Percentiles rank a stretch among this genome's conserved stretches.
Conservation (phyloP, 2,329 filamentous ascomycete genomes). For the Cytospora piceae region DNA sequence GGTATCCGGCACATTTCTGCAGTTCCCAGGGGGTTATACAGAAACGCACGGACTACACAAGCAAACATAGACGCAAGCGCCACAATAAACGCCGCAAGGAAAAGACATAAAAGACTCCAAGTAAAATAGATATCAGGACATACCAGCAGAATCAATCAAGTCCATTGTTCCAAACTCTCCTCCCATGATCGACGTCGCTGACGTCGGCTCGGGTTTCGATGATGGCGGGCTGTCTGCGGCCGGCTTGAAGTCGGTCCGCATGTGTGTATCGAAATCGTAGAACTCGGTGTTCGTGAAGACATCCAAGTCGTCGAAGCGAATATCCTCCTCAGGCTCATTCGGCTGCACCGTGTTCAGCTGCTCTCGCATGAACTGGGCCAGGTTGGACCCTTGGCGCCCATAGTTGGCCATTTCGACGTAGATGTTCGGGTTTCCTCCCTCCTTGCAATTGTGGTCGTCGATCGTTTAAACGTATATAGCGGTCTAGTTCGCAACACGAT, state of each 20-base stretch:
- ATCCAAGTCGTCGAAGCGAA: slow-evolving; percentile 71
- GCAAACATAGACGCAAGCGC: neutral
- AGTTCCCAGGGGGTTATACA: neutral
- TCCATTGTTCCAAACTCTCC: slow-evolving; percentile 52
- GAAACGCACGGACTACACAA: slow-evolving; percentile 1
- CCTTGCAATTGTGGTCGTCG: neutral
- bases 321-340: slow-evolving; percentile 59
- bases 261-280: slow-evolving; percentile 75
- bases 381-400: slow-evolving; percentile 80
- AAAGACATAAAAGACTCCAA: neutral
- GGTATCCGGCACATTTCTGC: neutral
- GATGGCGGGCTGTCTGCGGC: slow-evolving; percentile 43
- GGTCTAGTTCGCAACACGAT: neutral
- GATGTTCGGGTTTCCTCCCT: slow-evolving; percentile 24
- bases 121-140: slow-evolving; percentile 17
- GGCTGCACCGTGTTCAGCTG: slow-evolving; percentile 73
- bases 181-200: slow-evolving; percentile 47
- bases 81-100: neutral
- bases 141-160: slow-evolving; percentile 39
- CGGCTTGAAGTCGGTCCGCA: slow-evolving; percentile 58
- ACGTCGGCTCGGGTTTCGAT: slow-evolving; percentile 41
- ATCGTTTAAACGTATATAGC: neutral
- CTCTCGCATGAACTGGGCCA: slow-evolving; percentile 86
- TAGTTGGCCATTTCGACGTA: slow-evolving; percentile 66
- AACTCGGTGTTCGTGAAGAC: slow-evolving; percentile 85